Evolutionary conservation across 331 rosid genomes (phyloP), one percentile per base, ranked within the genome.

Genomic region (Cydonia oblonga): DNA sequence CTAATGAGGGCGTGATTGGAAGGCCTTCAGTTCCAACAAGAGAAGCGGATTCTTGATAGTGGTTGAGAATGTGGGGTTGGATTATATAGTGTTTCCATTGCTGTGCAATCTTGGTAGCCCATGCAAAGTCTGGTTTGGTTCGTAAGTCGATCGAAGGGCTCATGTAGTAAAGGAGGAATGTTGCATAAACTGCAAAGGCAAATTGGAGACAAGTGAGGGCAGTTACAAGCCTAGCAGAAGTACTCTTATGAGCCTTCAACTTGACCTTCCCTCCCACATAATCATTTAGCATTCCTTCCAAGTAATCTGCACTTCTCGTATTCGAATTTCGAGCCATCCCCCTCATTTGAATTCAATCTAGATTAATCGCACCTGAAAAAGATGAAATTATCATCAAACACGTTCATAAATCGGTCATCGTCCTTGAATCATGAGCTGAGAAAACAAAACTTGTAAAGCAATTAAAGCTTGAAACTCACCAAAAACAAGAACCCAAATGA

Each of bases 211-310:
- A 91, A 58, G 97, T 95, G 19, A 95, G 90, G 26, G 77, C 81
- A 51, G 96, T 78, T 26, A 95, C 96, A 63, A 95, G 77, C 72
- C 82, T 82, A 26, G 88, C 56, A 6, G 96, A 74, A 9, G 72
- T 59, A 67, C 71, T 79, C 57, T 83, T 87, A 13, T 72, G 87
- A 64, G 87, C 49, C 82, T 82, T 95, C 63, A 62, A 0, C 81
- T 84, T 95, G 6, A 72, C 10, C 72, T 89, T 95, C n/a, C 89
- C 91, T 63, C 85, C 92, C 20, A 81, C 91, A 62, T 89, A 87
- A 40, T 91, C 97, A 77, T 64, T 86, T 22, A 95, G 75, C 99
- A 95, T 88, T 51, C 99, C 99, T 57, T 95, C 97, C 75, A 91
- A 83, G 69, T 72, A 84, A 40, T 95, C 96, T 40, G 86, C 88